Evolutionary conservation across 169 alveolate genomes (phyloP), one percentile per base, ranked within the genome.

Genomic region (Eimeria sp.): DNA sequence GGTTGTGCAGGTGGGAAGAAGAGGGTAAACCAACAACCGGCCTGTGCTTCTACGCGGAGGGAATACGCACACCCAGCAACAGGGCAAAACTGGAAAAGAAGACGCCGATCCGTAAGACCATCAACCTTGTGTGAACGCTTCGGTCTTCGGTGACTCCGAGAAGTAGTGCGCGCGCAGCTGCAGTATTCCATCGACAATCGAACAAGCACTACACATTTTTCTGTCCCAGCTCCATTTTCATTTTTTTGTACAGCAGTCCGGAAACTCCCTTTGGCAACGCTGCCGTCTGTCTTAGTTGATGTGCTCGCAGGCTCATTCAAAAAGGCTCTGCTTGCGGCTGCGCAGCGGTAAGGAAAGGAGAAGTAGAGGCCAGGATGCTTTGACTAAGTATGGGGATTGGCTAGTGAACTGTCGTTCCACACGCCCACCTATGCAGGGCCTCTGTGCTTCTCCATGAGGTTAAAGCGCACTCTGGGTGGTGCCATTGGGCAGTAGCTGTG

Each of bases 241-340:
- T 20, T 61, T 61, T 61, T 54, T 14, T 14, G 10, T 0, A 54
- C 61, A 54, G 20, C 16, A 7, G 61, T 61, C 70, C 11, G n/a
- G 70, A 18, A 20, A 7, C 70, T 25, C 70, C n/a, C 70, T 4
- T 18, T 61, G 70, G 70, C 70, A 61, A 61, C 9, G 70, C 70
- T 61, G 11, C n/a, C 70, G 20, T 14, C 11, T 61, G 70, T 61
- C n/a, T 25, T 25, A 16, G 18, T 5, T 61, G 27, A 13, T 18
- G 18, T 20, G 70, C 18, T 65, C 73, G 82, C 92, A 97, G 98
- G 94, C 49, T 92, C 97, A 89, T 97, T 97, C 82, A 97, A 97
- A 72, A 97, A 96, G 49, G 98, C 98, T 65, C 84, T 97, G 43
- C 96, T 95, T 80, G 97, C 97, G 5, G 98, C 98, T 45, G 98